Evolutionary conservation across 148 eudicot genomes (phyloP).

Genomic region (Rhododendron ovatum): DNA sequence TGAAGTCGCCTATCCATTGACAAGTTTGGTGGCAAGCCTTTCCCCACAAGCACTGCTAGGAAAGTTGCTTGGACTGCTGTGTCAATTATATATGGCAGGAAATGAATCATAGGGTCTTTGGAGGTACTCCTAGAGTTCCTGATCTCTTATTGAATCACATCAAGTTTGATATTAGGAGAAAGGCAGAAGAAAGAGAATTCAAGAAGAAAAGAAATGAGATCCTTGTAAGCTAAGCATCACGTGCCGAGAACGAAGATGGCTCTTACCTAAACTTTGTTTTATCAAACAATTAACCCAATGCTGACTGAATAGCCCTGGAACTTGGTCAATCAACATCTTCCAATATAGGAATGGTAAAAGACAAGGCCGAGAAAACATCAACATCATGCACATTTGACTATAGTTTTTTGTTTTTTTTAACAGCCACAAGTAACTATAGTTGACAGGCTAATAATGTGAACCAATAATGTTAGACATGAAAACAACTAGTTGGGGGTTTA

Average conservation of each 20-base stretch:
- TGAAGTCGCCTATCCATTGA: not conserved
- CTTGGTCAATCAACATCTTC: not conserved
- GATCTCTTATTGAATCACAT: not conserved
- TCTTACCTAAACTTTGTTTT: not conserved
- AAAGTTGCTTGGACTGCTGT: not conserved
- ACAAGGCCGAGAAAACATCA: not conserved
- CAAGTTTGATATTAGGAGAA: not conserved
- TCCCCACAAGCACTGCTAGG: not conserved
- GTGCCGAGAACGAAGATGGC: not conserved
- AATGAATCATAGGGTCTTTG: not conserved
- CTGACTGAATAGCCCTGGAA: not conserved
- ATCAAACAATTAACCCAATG: not conserved
- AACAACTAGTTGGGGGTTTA: not conserved
- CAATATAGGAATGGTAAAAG: not conserved
- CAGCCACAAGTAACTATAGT: not conserved
- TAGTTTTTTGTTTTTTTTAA: not conserved
- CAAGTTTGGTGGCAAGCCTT: not conserved
- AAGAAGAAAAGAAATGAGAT: not conserved
- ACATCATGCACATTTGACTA: not conserved
- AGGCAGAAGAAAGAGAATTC: not conserved
- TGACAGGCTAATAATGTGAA: not conserved
- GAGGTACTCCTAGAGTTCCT: not conserved
- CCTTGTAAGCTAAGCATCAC: not conserved
- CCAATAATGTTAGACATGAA: not conserved
- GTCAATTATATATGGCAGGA: not conserved